phyloP scores from a whole-genome alignment of 192 early-diverging fungal genomes.

The Oehlia diaphana region DNA sequence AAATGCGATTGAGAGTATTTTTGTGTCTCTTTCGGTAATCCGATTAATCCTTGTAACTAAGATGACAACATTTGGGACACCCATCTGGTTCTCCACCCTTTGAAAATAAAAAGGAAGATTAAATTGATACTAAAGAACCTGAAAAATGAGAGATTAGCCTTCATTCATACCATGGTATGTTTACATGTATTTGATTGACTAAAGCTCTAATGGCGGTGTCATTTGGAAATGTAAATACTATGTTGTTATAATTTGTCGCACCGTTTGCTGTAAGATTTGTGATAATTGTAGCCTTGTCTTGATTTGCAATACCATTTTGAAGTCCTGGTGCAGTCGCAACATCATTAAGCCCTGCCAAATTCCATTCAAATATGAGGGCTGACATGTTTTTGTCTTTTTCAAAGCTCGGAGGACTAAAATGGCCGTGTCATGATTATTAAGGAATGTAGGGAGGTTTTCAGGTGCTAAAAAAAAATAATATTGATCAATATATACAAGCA shows the following conservation, averaged over 20 bases:
- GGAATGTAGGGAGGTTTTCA: not conserved
- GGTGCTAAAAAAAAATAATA: not conserved
- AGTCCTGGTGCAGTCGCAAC: not conserved
- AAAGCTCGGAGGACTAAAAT: conserved; percentile 17
- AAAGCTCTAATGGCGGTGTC: not conserved
- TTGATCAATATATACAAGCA: too few relatives aligned
- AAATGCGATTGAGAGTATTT: conserved; percentile 3
- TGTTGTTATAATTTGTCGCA: not conserved
- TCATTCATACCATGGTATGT: conserved; percentile 26
- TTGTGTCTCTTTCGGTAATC: conserved; percentile 11
- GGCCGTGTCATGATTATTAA: not conserved
- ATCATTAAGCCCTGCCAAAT: not conserved
- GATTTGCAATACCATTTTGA: conserved; percentile 16
- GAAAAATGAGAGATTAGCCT: conserved; percentile 13
- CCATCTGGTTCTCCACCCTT: conserved; percentile 1
- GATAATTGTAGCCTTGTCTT: conserved; percentile 15
- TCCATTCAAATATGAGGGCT: conserved; percentile 16
- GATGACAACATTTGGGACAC: not conserved
- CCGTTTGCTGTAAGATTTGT: conserved; percentile 19
- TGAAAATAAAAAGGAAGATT: conserved; percentile 7
- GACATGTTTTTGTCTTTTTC: conserved; percentile 19
- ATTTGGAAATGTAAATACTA: conserved; percentile 26
- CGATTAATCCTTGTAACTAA: conserved; percentile 14
- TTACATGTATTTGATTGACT: not conserved
- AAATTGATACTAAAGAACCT: conserved; percentile 16